These are phyloP conservation scores for Collybia sp. DNA, from an alignment of 768 basidiomycete genomes.

Conservation along the genomic window DNA sequence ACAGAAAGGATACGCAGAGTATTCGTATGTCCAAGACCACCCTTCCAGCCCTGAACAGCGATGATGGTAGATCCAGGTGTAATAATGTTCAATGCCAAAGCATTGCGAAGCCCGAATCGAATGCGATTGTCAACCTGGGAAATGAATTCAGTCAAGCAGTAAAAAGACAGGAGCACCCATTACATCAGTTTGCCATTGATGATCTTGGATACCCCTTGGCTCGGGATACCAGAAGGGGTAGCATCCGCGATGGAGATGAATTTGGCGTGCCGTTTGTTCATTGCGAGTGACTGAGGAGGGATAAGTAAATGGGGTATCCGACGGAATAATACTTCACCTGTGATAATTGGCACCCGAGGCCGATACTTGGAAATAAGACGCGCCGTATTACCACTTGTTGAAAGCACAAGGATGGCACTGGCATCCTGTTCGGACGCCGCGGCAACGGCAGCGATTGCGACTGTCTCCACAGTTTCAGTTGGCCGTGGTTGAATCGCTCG, in stretches of 20 bases:
- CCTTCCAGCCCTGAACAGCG: slow-evolving; percentile 99
- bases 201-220: slow-evolving; percentile 80
- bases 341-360: slow-evolving; percentile 90
- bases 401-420: slow-evolving; percentile 91
- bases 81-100: slow-evolving; percentile 81
- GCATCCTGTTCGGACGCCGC: slow-evolving; percentile 95
- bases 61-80: slow-evolving; percentile 85
- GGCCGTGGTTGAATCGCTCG: slow-evolving; percentile 76
- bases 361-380: slow-evolving; percentile 96
- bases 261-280: slow-evolving; percentile 92
- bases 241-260: slow-evolving; percentile 93
- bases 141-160: slow-evolving; percentile 6
- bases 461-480: slow-evolving; percentile 92
- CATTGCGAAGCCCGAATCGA: slow-evolving; percentile 83
- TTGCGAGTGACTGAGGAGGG: slow-evolving; percentile 81
- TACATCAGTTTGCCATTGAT: slow-evolving; percentile 98
- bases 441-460: slow-evolving; percentile 93
- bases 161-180: slow-evolving; percentile 18
- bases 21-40: slow-evolving; percentile 94
- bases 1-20: slow-evolving; percentile 81
- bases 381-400: slow-evolving; percentile 95
- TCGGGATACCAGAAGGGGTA: slow-evolving; percentile 98
- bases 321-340: slow-evolving; percentile 48
- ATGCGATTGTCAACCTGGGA: slow-evolving; percentile 82
- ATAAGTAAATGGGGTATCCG: not conserved